Percentiles rank a stretch among this genome's conserved stretches.
phyloP scores from a whole-genome alignment of 805 yeast genomes.

The Metschnikowia koreensis region DNA sequence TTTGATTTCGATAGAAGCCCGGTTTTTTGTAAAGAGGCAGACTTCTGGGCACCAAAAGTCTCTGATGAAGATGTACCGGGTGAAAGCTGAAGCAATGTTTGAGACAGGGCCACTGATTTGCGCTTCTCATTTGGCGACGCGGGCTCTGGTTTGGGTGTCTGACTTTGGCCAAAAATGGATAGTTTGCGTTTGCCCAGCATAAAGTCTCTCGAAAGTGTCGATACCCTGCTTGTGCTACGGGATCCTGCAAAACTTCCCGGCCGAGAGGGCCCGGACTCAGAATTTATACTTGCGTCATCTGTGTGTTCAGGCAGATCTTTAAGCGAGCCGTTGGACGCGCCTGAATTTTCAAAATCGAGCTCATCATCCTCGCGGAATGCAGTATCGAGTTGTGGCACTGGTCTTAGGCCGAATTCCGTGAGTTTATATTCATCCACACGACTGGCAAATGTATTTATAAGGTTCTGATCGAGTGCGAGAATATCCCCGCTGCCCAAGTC shows the following conservation, averaged over 20 bases:
- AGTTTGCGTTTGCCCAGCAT: slow-evolving; percentile 12
- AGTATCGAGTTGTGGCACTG: slow-evolving; percentile 3
- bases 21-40: slow-evolving; percentile 14
- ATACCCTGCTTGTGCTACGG: slow-evolving; percentile 6
- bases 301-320: not conserved
- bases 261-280: slow-evolving; percentile 7
- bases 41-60: slow-evolving; percentile 1
- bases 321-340: slow-evolving; percentile 1
- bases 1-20: slow-evolving; percentile 31
- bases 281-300: slow-evolving; percentile 2
- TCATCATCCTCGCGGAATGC: slow-evolving; percentile 13
- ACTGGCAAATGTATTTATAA: slow-evolving; percentile 30
- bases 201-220: slow-evolving; percentile 14
- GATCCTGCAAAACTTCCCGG: slow-evolving; percentile 1
- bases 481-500: slow-evolving; percentile 18
- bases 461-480: slow-evolving; percentile 24
- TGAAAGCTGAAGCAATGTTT: not conserved
- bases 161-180: slow-evolving; percentile 12
- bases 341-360: slow-evolving; percentile 8
- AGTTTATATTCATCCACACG: slow-evolving; percentile 34
- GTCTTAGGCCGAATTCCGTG: slow-evolving; percentile 12
- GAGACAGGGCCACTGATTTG: slow-evolving; percentile 1
- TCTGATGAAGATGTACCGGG: slow-evolving; percentile 1
- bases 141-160: not conserved
- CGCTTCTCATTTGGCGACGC: not conserved